Percentiles rank a stretch among this genome's conserved stretches.
Evolutionary conservation across 495 filamentous ascomycete genomes (phyloP).

Genomic region (Beverwykella pulmonaria): DNA sequence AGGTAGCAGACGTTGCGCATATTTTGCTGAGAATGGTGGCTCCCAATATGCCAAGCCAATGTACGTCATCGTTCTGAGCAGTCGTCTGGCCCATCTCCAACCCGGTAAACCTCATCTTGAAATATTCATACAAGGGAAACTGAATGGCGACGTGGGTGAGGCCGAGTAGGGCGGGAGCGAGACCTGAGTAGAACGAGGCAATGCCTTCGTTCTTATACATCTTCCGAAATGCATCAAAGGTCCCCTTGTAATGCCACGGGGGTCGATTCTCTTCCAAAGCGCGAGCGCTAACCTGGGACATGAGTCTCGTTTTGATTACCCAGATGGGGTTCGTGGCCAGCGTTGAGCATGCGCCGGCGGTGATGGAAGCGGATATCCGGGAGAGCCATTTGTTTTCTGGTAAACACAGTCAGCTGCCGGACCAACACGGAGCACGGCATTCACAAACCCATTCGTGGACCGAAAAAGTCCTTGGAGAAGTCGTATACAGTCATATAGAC

Average conservation of each 20-base stretch:
- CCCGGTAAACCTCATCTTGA: constrained; percentile 89
- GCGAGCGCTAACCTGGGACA: constrained; percentile 72
- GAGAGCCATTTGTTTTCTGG: constrained; percentile 31
- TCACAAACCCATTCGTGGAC: constrained; percentile 65
- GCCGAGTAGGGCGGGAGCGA: constrained; percentile 88
- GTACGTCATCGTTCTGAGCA: constrained; percentile 59
- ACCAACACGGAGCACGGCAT: background rate
- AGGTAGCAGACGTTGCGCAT: constrained; percentile 91
- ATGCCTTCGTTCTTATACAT: constrained; percentile 93
- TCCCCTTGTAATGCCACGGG: constrained; percentile 88
- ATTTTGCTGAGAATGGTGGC: constrained; percentile 96
- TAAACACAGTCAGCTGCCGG: constrained; percentile 4
- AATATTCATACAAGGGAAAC: constrained; percentile 92
- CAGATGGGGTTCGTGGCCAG: constrained; percentile 98
- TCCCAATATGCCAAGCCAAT: constrained; percentile 74
- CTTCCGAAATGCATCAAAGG: constrained; percentile 85
- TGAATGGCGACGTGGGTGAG: constrained; percentile 96
- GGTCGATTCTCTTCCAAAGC: constrained; percentile 60
- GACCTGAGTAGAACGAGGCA: constrained; percentile 90
- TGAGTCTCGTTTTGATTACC: constrained; percentile 98
- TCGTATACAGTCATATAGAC: constrained; percentile 98
- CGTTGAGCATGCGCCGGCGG: constrained; percentile 88
- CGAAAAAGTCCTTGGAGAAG: constrained; percentile 72
- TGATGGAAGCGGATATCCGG: constrained; percentile 74
- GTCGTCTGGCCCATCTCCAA: constrained; percentile 72